Percentiles rank a stretch among this genome's conserved stretches.
Evolutionary conservation across 106 monocot species (phyloP).

Genomic region (Acanthochlamys bracteata): DNA sequence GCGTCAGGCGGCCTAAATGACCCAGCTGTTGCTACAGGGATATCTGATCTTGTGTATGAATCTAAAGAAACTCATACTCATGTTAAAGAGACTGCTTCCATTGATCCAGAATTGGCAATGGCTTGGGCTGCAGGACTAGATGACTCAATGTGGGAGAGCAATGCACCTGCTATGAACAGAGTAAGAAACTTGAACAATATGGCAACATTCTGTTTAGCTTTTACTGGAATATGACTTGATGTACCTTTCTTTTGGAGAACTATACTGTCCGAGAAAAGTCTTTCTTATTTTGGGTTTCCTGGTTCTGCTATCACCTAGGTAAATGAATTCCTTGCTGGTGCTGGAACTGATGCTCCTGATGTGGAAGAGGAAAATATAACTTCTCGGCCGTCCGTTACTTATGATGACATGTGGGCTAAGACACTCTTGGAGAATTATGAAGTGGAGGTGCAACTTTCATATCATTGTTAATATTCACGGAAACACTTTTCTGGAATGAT

Average conservation of each 20-base stretch:
- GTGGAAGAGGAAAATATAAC: slow-evolving; percentile 85
- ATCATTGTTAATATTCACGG: neutral
- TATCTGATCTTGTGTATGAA: slow-evolving; percentile 93
- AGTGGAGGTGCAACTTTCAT: slow-evolving; percentile 43
- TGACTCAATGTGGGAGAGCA: slow-evolving; percentile 62
- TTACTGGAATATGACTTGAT: too few relatives aligned
- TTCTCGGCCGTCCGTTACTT: slow-evolving; percentile 61
- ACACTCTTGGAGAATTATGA: slow-evolving; percentile 80
- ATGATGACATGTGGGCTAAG: slow-evolving; percentile 98
- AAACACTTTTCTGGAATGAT: neutral
- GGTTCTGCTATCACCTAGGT: slow-evolving; percentile 37
- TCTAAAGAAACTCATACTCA: slow-evolving; percentile 33
- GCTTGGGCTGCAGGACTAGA: slow-evolving; percentile 93
- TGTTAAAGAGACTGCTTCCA: slow-evolving; percentile 48
- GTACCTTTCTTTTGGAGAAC: too few relatives aligned
- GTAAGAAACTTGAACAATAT: slow-evolving; percentile 22
- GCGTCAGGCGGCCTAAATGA: slow-evolving; percentile 77
- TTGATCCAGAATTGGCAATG: slow-evolving; percentile 93
- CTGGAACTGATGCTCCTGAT: slow-evolving; percentile 96
- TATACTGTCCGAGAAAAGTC: too few relatives aligned
- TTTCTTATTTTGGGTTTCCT: too few relatives aligned
- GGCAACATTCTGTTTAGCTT: too few relatives aligned
- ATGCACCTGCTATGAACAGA: slow-evolving; percentile 77
- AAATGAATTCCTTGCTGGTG: slow-evolving; percentile 98
- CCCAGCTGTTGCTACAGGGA: slow-evolving; percentile 96